Conservation (phyloP, 352 stramenopile genomes). For the Peronosclerospora sorghi region DNA sequence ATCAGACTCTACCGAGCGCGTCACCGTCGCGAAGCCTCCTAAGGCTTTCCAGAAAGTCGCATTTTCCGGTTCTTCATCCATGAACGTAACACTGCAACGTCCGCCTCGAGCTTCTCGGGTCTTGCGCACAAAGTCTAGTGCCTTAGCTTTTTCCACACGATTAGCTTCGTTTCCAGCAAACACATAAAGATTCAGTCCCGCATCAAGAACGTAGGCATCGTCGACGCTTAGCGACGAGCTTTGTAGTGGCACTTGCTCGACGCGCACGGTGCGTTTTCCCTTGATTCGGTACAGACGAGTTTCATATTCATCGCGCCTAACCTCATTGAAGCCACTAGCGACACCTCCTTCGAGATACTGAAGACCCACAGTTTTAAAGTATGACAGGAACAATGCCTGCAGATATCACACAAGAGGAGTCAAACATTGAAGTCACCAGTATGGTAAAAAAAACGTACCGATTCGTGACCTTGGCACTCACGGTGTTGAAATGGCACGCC, state of each 20-base stretch:
- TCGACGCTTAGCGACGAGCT: conserved; percentile 83
- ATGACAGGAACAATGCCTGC: conserved; percentile 85
- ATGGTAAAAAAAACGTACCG: conserved; percentile 20
- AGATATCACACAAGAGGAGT: conserved; percentile 2
- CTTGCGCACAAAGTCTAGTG: conserved; percentile 81
- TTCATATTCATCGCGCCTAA: conserved; percentile 84
- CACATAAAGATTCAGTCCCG: conserved; percentile 86
- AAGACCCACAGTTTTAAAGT: conserved; percentile 88
- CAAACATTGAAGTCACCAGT: background rate
- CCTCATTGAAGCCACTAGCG: conserved; percentile 86
- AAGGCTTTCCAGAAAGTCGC: conserved; percentile 88
- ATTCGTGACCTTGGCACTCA: conserved; percentile 68
- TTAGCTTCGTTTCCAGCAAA: conserved; percentile 70
- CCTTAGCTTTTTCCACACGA: conserved; percentile 87
- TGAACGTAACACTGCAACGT: conserved; percentile 70
- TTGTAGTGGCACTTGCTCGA: conserved; percentile 77
- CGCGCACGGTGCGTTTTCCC: conserved; percentile 79
- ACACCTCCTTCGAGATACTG: conserved; percentile 90
- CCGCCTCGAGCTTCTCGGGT: conserved; percentile 77
- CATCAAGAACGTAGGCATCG: conserved; percentile 93
- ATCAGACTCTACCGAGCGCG: conserved; percentile 44
- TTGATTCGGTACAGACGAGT: conserved; percentile 87
- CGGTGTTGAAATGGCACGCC: conserved; percentile 89
- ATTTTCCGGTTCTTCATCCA: conserved; percentile 86
- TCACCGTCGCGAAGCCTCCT: conserved; percentile 74